Evolutionary conservation across 768 basidiomycete species (phyloP).

Genomic region (Leccinum pellstonianum): DNA sequence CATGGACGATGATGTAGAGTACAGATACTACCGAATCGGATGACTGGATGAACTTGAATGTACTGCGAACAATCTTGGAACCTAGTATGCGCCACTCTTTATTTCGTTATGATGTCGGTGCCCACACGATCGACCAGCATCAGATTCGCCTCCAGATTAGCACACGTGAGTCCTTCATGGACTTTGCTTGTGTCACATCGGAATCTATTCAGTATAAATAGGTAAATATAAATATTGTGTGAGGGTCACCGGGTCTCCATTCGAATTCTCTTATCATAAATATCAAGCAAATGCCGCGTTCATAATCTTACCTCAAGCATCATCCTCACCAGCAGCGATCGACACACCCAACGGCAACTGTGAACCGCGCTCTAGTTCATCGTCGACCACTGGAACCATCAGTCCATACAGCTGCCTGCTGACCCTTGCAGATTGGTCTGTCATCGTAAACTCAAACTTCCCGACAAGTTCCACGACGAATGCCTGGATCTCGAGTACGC

Average conservation of each 20-base stretch:
- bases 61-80: neutral
- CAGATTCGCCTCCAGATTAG: neutral
- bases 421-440: slow-evolving; percentile 23
- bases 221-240: neutral
- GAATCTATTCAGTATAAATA: neutral
- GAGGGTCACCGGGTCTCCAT: no score
- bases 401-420: slow-evolving; percentile 23
- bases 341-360: slow-evolving; percentile 25
- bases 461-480: slow-evolving; percentile 43
- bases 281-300: no score
- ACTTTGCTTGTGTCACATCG: neutral
- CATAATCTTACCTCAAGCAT: neutral
- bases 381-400: slow-evolving; percentile 35
- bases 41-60: slow-evolving; percentile 36
- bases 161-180: neutral
- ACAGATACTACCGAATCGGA: slow-evolving; percentile 69
- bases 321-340: neutral
- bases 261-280: no score
- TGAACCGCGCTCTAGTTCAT: slow-evolving; percentile 27
- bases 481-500: neutral
- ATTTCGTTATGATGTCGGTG: neutral
- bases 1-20: slow-evolving; percentile 55
- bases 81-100: neutral
- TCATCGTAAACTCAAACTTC: slow-evolving; percentile 47
- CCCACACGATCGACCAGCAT: neutral